Percentiles rank a stretch among this genome's conserved stretches.
Conservation (phyloP, 495 filamentous ascomycete species). For the Oleoguttula mirabilis region DNA sequence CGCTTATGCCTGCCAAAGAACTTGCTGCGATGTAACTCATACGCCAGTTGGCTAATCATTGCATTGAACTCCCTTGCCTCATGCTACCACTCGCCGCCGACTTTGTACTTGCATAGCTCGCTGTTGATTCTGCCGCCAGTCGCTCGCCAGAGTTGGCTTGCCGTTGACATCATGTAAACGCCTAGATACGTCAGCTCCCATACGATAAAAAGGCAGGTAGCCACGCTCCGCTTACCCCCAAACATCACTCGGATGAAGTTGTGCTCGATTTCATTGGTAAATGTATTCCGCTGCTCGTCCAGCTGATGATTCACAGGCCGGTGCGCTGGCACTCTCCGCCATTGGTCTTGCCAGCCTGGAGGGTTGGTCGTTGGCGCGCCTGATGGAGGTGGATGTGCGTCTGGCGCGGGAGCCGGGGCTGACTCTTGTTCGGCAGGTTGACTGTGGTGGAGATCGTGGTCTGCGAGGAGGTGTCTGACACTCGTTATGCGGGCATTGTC, state of each 20-base stretch:
- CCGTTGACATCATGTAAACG: constrained; percentile 22
- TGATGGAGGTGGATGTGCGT: constrained; percentile 17
- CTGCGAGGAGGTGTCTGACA: constrained; percentile 31
- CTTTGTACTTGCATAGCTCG: constrained; percentile 35
- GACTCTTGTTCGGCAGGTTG: constrained; percentile 13
- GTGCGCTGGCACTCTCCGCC: constrained; percentile 38
- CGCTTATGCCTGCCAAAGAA: constrained; percentile 6
- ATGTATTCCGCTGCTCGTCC: constrained; percentile 34
- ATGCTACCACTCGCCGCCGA: constrained; percentile 40
- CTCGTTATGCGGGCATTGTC: constrained; percentile 25
- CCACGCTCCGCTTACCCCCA: constrained; percentile 35
- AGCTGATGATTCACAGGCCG: constrained; percentile 38
- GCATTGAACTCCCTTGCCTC: too few relatives aligned
- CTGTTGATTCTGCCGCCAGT: constrained; percentile 37
- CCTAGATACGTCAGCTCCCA: neutral
- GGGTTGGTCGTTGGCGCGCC: constrained; percentile 21
- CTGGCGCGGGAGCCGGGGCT: constrained; percentile 18
- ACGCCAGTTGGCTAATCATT: too few relatives aligned
- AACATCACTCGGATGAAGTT: constrained; percentile 42
- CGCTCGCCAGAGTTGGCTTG: constrained; percentile 32
- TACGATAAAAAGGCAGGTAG: neutral
- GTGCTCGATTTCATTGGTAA: constrained; percentile 33
- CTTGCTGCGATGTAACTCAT: neutral
- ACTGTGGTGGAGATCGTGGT: constrained; percentile 40
- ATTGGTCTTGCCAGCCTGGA: constrained; percentile 4